phyloP scores from a whole-genome alignment of 148 eudicot genomes.

The Diospyros lotus region DNA sequence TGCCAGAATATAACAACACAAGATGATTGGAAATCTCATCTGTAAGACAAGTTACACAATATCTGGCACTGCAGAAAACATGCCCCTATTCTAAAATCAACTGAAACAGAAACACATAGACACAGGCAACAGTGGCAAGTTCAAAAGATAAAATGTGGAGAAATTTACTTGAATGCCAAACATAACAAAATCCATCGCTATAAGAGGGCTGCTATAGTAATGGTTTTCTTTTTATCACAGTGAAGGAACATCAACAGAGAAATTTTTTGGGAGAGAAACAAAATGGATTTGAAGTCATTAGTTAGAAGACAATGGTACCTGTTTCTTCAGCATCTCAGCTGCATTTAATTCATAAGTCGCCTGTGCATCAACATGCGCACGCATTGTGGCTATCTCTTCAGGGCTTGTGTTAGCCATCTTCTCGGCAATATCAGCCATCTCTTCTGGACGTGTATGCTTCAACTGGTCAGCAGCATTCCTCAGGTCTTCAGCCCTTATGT shows the following conservation, averaged over 20 bases:
- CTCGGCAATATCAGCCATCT: constrained; percentile 84
- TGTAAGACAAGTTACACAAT: background rate
- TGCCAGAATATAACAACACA: background rate
- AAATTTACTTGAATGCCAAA: background rate
- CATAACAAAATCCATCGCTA: too few species aligned
- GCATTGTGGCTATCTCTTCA: constrained; percentile 81
- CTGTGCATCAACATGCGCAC: constrained; percentile 76
- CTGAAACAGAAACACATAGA: background rate
- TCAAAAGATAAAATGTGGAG: background rate
- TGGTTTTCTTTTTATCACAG: too few species aligned
- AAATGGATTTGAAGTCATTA: too few species aligned
- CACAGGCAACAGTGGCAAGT: background rate
- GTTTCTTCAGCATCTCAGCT: constrained; percentile 83
- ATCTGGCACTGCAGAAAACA: background rate
- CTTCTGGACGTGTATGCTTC: constrained; percentile 82
- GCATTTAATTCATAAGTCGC: constrained; percentile 61
- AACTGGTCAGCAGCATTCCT: constrained; percentile 89
- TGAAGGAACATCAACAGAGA: too few species aligned
- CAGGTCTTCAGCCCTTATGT: constrained; percentile 79
- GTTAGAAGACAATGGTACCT: constrained; percentile 33
- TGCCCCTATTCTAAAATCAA: background rate
- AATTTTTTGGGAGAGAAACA: too few species aligned
- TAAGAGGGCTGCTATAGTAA: too few species aligned
- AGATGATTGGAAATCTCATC: background rate
- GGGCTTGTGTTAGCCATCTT: constrained; percentile 94